Base-by-base conservation (phyloP, 2,329 filamentous ascomycete species). In the Colletotrichum sp. region DNA sequence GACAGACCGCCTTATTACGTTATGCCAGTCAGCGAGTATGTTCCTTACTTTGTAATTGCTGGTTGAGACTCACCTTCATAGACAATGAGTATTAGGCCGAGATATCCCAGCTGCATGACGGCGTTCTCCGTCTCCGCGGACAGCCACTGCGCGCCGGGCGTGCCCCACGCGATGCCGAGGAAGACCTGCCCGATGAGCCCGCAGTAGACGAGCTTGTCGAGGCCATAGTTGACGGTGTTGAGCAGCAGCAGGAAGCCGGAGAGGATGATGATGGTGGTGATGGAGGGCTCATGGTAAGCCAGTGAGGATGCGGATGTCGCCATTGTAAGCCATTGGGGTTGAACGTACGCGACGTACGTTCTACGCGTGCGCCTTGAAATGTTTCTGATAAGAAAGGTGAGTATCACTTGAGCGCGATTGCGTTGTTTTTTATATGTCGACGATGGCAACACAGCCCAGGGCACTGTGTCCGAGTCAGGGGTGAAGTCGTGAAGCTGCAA, bases 181-280 rank as follows among this genome's bases (percentile, higher is more conserved):
- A 95, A 85, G 16, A 96, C 88, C 79, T 96, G 93, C 1, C 93
- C 94, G 8, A 96, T 85, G 0, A 96, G 88, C 0, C 94, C 94
- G 80, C 93, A 95, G 81, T 93, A 95, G 0, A 95, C 80, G 0
- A 91, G 78, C 16, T 84, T 87, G 79, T 95, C 90, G 2, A 95
- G 86, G 0, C 88, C 80, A 71, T 86, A 86, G 77, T 92, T 92
- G 76, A 90, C 79, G 8, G 89, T 60, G 78, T 95, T 95, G 60
- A 95, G 87, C 1, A 91, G 81, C 1, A 95, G 80, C 0, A 95
- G 82, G 78, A 96, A 93, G 0, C 91, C 91, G 0, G 92, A 85
- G 6, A 90, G 87, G 59, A 90, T 88, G 3, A 95, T 87, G 62
- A 95, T 89, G 0, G 87, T 89, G 10, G 85, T 78, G 21, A 95